Conservation (phyloP, 495 filamentous ascomycete species). For the Poronia punctata region DNA sequence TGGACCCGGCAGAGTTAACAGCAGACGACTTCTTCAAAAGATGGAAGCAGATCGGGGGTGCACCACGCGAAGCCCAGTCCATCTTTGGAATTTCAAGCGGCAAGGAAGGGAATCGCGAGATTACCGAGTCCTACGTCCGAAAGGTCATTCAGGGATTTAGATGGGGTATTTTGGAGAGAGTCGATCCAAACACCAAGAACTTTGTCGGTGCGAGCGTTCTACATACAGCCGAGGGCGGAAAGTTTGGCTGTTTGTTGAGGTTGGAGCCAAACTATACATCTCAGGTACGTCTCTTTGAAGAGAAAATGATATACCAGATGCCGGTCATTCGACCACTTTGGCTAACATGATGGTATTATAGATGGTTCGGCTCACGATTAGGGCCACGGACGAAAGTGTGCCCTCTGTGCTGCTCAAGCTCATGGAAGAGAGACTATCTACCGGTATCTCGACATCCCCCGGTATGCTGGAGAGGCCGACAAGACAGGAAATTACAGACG, state of each 20-base stretch:
- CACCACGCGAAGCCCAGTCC: conserved; percentile 75
- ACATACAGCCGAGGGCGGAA: conserved; percentile 75
- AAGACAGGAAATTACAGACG: conserved; percentile 37
- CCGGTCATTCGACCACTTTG: neutral
- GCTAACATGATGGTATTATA: conserved; percentile 37
- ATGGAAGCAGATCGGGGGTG: conserved; percentile 95
- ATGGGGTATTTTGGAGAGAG: conserved; percentile 77
- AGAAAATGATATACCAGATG: neutral
- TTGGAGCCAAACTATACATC: conserved; percentile 91
- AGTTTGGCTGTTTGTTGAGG: conserved; percentile 88
- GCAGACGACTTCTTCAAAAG: conserved; percentile 96
- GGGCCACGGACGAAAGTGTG: conserved; percentile 86
- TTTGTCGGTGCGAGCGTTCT: conserved; percentile 88
- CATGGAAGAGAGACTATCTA: conserved; percentile 73
- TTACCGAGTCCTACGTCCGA: conserved; percentile 53
- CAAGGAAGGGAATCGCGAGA: conserved; percentile 45
- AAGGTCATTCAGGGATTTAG: conserved; percentile 69
- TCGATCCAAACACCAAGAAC: conserved; percentile 88
- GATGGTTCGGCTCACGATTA: conserved; percentile 93
- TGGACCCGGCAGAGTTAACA: conserved; percentile 78
- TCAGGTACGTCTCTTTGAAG: conserved; percentile 49
- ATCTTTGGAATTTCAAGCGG: conserved; percentile 63
- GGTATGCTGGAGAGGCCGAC: conserved; percentile 30
- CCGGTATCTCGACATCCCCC: conserved; percentile 36
- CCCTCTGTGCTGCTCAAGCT: conserved; percentile 72